Conservation (phyloP, 73 alveolate genomes). For the Paramecium pentaurelia region DNA sequence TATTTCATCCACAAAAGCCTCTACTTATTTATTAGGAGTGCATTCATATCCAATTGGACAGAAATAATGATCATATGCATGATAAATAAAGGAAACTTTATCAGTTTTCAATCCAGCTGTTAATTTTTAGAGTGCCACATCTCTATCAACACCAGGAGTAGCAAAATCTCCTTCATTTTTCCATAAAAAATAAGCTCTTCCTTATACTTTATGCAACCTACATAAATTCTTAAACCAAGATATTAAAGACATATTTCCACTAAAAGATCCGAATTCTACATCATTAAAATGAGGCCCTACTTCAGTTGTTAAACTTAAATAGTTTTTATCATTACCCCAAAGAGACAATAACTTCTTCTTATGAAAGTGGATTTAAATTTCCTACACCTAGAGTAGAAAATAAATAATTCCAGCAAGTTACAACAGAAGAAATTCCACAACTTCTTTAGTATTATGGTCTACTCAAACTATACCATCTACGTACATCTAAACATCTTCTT, state of each 20-base stretch:
- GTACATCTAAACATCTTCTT: slow-evolving; percentile 73
- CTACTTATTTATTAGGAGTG: slow-evolving; percentile 71
- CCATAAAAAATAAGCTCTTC: slow-evolving; percentile 70
- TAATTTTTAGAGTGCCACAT: slow-evolving; percentile 62
- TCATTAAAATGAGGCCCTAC: slow-evolving; percentile 71
- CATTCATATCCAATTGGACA: slow-evolving; percentile 85
- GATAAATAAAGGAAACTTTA: slow-evolving; percentile 73
- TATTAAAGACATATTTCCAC: slow-evolving; percentile 79
- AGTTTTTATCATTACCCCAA: not conserved
- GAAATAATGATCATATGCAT: slow-evolving; percentile 85
- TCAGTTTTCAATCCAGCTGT: slow-evolving; percentile 63
- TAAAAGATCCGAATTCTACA: slow-evolving; percentile 22
- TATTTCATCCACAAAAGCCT: slow-evolving; percentile 68
- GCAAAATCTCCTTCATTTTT: slow-evolving; percentile 71
- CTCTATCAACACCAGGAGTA: slow-evolving; percentile 67
- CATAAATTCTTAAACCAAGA: slow-evolving; percentile 36
- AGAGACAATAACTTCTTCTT: not conserved
- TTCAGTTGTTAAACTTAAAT: slow-evolving; percentile 52
- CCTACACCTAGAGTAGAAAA: slow-evolving; percentile 47
- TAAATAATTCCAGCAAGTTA: not conserved
- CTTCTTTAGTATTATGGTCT: slow-evolving; percentile 81
- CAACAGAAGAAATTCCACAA: slow-evolving; percentile 81
- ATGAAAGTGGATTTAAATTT: not conserved
- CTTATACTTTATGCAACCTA: slow-evolving; percentile 38
- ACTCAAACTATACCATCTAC: slow-evolving; percentile 84